Evolutionary conservation across 2,329 filamentous ascomycete genomes (phyloP).

Genomic region (Trichoderma asperellum): DNA sequence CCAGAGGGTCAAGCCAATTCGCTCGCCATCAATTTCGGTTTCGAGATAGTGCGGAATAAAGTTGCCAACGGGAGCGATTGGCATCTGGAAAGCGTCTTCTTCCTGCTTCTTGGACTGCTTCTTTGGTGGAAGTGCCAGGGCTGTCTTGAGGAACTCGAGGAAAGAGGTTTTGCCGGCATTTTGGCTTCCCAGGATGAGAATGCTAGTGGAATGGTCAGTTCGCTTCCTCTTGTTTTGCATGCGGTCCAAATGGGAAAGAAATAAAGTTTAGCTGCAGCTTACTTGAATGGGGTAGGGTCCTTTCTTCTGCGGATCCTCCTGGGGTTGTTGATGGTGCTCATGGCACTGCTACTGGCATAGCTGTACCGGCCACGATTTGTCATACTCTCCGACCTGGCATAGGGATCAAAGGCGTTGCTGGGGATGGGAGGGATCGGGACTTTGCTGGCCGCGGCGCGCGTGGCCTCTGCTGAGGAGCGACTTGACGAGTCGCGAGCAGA

Average conservation of each 20-base stretch:
- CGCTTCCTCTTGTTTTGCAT: not conserved
- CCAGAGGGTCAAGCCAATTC: conserved; percentile 92
- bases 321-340: conserved; percentile 91
- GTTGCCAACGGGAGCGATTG: conserved; percentile 61
- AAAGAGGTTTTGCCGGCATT: conserved; percentile 95
- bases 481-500: conserved; percentile 33
- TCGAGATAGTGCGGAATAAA: conserved; percentile 91
- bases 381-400: conserved; percentile 89
- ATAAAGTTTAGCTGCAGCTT: conserved; percentile 50
- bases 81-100: conserved; percentile 62
- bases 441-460: conserved; percentile 47
- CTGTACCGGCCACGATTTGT: conserved; percentile 94
- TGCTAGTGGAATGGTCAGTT: conserved; percentile 53
- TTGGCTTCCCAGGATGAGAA: conserved; percentile 86
- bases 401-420: conserved; percentile 71
- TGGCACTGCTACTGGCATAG: conserved; percentile 89
- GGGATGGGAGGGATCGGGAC: conserved; percentile 62
- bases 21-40: conserved; percentile 90
- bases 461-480: conserved; percentile 57
- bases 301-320: conserved; percentile 90
- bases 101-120: conserved; percentile 66
- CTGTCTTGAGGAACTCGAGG: conserved; percentile 89
- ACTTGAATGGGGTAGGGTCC: conserved; percentile 99
- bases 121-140: conserved; percentile 79
- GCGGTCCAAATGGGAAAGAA: not conserved